phyloP scores from a whole-genome alignment of 1,284 basidiomycete genomes.

The Cutaneotrichosporon arboriforme region DNA sequence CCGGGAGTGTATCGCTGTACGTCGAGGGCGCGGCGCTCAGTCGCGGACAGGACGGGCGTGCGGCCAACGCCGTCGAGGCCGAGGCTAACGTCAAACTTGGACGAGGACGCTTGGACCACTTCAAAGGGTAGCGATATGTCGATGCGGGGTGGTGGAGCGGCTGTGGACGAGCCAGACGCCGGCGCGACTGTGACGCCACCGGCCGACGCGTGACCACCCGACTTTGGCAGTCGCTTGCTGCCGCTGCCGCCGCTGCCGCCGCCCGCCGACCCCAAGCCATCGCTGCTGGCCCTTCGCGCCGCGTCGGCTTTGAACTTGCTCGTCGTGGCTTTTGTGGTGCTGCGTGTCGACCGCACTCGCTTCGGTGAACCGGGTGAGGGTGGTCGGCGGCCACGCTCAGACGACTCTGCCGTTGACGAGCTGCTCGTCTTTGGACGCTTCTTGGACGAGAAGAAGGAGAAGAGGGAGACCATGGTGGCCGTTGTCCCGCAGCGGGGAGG shows the following conservation, averaged over 20 bases:
- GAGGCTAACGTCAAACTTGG: constrained; percentile 7
- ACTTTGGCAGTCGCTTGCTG: background rate
- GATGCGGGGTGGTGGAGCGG: constrained; percentile 10
- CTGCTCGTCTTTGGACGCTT: constrained; percentile 19
- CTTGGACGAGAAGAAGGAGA: constrained; percentile 34
- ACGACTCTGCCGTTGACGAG: background rate
- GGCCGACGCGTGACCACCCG: background rate
- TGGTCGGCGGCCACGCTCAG: background rate
- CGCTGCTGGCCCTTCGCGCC: constrained; percentile 15
- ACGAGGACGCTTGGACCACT: background rate
- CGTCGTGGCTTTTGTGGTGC: background rate
- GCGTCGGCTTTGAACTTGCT: constrained; percentile 4
- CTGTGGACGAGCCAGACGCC: background rate
- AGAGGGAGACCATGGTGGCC: constrained; percentile 31
- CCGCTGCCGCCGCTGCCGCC: too few relatives aligned
- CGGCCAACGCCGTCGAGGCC: constrained; percentile 28
- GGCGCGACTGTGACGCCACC: background rate
- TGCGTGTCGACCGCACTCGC: constrained; percentile 4
- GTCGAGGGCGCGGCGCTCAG: constrained; percentile 26
- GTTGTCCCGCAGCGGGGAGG: background rate
- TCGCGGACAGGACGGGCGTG: constrained; percentile 17
- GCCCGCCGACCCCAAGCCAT: constrained; percentile 6
- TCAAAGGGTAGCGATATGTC: constrained; percentile 18
- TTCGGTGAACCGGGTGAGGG: constrained; percentile 9
- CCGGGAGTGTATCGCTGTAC: constrained; percentile 21